Conservation (phyloP, 73 alveolate genomes). For the Tetrahymena thermophila region DNA sequence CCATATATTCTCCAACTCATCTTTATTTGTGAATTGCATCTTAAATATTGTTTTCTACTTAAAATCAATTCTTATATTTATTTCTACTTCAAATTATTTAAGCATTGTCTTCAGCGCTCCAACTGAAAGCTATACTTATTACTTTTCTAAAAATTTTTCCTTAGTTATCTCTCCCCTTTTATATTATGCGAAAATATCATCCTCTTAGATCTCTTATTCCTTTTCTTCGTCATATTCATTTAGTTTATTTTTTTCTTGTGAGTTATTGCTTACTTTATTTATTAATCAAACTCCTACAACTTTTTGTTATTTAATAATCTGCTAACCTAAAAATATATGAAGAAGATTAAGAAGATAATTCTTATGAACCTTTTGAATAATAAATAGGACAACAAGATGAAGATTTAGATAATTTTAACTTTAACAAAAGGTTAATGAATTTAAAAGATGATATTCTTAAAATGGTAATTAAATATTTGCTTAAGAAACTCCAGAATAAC, state of each 20-base stretch:
- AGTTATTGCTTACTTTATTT: background rate
- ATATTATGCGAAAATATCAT: background rate
- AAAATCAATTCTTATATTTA: background rate
- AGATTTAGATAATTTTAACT: background rate
- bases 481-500: background rate
- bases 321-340: background rate
- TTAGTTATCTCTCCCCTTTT: background rate
- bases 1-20: background rate
- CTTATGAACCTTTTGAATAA: background rate
- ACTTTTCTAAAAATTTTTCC: background rate
- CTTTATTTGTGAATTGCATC: background rate
- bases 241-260: background rate
- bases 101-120: background rate
- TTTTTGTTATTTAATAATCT: background rate
- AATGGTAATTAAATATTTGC: background rate
- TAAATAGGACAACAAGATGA: background rate
- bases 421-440: background rate
- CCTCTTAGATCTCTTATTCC: background rate
- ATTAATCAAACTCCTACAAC: background rate
- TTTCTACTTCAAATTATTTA: background rate
- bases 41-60: background rate
- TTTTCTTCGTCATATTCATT: background rate
- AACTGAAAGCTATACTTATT: background rate
- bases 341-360: background rate
- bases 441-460: background rate